Percentiles rank a stretch among this genome's conserved stretches.
These are phyloP conservation scores for Moricandia moricandioides DNA, from an alignment of 345 rosid genomes.

Conservation along the genomic window DNA sequence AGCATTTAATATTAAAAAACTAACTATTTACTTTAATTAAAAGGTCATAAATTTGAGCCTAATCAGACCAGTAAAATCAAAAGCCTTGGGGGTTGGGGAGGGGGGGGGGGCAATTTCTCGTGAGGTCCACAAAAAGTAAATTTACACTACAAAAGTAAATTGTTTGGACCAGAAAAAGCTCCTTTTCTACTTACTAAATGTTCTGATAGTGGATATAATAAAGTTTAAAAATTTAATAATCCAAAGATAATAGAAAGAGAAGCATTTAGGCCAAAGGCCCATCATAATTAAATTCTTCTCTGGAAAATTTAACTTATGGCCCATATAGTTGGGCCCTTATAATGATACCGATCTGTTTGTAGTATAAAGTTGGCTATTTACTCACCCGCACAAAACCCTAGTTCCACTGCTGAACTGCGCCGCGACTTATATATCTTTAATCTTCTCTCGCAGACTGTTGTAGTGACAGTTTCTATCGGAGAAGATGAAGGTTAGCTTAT, in stretches of 20 bases:
- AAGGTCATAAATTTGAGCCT: neutral
- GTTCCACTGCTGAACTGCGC: neutral
- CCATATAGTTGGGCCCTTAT: neutral
- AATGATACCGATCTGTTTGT: neutral
- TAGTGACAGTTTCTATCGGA: conserved; percentile 7
- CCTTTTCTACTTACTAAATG: neutral
- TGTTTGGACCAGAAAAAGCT: neutral
- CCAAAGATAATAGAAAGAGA: neutral
- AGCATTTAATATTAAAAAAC: neutral
- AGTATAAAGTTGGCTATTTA: neutral
- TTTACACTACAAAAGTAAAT: neutral
- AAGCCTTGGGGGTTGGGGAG: neutral
- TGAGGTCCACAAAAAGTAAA: neutral
- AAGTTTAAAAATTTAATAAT: neutral
- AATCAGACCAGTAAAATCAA: neutral
- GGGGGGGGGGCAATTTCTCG: no score
- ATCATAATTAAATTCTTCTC: neutral
- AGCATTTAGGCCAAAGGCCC: neutral
- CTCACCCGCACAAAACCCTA: conserved; percentile 16
- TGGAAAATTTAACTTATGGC: neutral
- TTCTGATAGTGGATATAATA: neutral
- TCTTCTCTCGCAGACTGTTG: conserved; percentile 1
- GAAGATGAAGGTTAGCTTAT: conserved; percentile 35
- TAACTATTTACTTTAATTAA: neutral
- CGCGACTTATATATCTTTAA: neutral